A percentile compares a stretch with the other conserved stretches of the same genome.
Conservation (phyloP, 2,329 filamentous ascomycete species). For the Teratosphaeriaceae sp. region DNA sequence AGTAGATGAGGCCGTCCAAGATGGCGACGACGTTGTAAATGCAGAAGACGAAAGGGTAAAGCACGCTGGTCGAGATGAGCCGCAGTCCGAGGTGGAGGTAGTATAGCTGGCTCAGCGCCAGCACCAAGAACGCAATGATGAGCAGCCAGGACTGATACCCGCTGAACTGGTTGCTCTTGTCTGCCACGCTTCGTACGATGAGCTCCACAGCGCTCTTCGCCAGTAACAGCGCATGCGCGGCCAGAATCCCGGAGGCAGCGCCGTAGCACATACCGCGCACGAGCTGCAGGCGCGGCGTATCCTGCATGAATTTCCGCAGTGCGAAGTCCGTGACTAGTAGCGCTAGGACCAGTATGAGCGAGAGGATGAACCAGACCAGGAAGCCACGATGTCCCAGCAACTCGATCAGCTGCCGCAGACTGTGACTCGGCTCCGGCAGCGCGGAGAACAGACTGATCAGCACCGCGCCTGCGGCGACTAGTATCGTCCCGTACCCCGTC, state of each 20-base stretch:
- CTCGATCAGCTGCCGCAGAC: slow-evolving; percentile 69
- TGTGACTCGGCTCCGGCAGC: slow-evolving; percentile 88
- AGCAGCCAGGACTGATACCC: slow-evolving; percentile 95
- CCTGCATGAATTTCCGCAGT: slow-evolving; percentile 28
- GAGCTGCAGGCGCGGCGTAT: slow-evolving; percentile 46
- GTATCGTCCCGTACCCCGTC: slow-evolving; percentile 81
- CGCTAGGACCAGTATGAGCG: slow-evolving; percentile 64
- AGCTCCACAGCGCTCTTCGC: slow-evolving; percentile 96
- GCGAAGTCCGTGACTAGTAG: slow-evolving; percentile 56
- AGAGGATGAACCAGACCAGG: slow-evolving; percentile 81
- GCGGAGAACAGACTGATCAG: slow-evolving; percentile 92
- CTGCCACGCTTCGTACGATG: slow-evolving; percentile 76
- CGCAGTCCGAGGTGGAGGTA: slow-evolving; percentile 92
- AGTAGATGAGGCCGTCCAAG: slow-evolving; percentile 93
- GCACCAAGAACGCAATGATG: slow-evolving; percentile 67
- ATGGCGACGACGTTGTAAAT: slow-evolving; percentile 99
- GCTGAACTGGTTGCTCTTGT: slow-evolving; percentile 86
- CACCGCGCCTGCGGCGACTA: slow-evolving; percentile 83
- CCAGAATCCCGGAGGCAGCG: slow-evolving; percentile 80
- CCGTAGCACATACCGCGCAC: slow-evolving; percentile 82
- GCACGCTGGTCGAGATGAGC: slow-evolving; percentile 86
- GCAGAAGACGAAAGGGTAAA: slow-evolving; percentile 97
- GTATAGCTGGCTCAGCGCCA: slow-evolving; percentile 88
- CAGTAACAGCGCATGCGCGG: slow-evolving; percentile 85
- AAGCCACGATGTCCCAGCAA: slow-evolving; percentile 70